Conservation (phyloP, 192 early-diverging fungal species). For the Coemansia sp. region DNA sequence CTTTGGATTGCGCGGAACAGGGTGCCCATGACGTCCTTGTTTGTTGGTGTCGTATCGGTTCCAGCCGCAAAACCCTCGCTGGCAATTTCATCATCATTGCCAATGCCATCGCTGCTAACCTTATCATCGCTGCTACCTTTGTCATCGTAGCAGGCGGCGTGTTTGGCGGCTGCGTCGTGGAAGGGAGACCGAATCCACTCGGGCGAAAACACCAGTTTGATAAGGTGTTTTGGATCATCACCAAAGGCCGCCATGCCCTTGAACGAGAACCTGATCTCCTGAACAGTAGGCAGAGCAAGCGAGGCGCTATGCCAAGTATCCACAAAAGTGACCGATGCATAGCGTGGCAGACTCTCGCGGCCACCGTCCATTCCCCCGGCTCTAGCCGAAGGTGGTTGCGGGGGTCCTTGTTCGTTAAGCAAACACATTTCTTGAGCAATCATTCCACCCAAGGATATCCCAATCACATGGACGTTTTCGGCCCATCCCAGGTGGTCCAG, state of each 20-base stretch:
- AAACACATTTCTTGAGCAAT: constrained; percentile 72
- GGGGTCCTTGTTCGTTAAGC: constrained; percentile 7
- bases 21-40: constrained; percentile 24
- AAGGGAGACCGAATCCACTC: constrained; percentile 29
- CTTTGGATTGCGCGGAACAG: constrained; percentile 38
- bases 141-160: neutral
- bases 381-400: neutral
- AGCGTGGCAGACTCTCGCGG: neutral
- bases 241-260: constrained; percentile 46
- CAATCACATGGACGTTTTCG: constrained; percentile 69
- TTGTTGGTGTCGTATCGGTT: constrained; percentile 8
- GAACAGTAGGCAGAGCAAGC: constrained; percentile 43
- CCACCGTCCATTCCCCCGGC: too few species aligned
- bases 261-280: constrained; percentile 46
- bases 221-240: constrained; percentile 31
- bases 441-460: constrained; percentile 87
- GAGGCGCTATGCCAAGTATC: constrained; percentile 51
- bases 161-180: constrained; percentile 13
- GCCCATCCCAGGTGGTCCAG: constrained; percentile 77
- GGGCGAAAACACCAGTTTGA: constrained; percentile 48
- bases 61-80: too few species aligned
- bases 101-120: neutral
- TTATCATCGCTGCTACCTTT: neutral
- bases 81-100: neutral
- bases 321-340: constrained; percentile 39